Conservation (phyloP, 140 eudicot genomes). For the Flaveria floridana region DNA sequence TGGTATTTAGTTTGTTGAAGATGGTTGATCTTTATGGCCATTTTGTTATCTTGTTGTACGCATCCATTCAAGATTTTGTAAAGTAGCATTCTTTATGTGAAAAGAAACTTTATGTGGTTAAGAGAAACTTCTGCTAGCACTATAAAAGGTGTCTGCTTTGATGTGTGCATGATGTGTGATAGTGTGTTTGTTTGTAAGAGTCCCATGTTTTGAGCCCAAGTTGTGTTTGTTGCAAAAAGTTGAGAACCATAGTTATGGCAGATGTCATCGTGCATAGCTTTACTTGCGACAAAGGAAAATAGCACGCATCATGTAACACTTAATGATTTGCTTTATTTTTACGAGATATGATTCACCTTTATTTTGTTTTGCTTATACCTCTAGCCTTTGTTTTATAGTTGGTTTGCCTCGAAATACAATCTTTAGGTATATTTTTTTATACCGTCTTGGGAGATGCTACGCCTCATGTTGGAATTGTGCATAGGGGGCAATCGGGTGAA, state of each 20-base stretch:
- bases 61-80: neutral
- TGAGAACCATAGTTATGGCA: neutral
- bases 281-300: slow-evolving; percentile 1
- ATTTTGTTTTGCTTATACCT: neutral
- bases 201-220: slow-evolving; percentile 1
- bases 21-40: slow-evolving; percentile 23
- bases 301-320: neutral
- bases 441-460: neutral
- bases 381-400: too few relatives aligned
- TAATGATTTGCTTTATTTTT: neutral
- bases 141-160: neutral
- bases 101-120: neutral
- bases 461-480: too few relatives aligned
- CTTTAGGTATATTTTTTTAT: neutral
- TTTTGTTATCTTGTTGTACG: slow-evolving; percentile 11
- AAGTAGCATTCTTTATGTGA: slow-evolving; percentile 23
- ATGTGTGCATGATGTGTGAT: slow-evolving; percentile 9
- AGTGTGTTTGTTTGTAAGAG: neutral
- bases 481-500: too few relatives aligned
- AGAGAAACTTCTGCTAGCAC: slow-evolving; percentile 3
- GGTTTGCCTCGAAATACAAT: too few relatives aligned
- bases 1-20: slow-evolving; percentile 36
- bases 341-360: neutral
- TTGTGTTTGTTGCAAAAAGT: neutral
- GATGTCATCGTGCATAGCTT: slow-evolving; percentile 3